Conservation (phyloP, 2,329 filamentous ascomycete genomes). For the Verticillium tricorpus region DNA sequence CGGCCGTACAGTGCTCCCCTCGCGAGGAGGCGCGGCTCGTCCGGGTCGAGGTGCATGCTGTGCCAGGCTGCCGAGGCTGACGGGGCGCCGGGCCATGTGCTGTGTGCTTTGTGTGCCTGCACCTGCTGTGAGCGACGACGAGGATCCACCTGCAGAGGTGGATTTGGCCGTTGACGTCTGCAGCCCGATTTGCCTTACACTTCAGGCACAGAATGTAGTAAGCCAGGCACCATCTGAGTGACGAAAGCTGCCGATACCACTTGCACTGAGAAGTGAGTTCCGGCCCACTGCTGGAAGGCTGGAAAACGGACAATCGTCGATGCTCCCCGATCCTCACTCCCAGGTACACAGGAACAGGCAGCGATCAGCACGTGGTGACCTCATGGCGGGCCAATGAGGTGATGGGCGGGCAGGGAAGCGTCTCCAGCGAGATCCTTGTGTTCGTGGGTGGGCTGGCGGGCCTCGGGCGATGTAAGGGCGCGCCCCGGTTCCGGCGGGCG, state of each 20-base stretch:
- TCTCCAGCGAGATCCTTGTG: background rate
- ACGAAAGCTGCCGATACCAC: background rate
- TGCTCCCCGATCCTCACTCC: background rate
- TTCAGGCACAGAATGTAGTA: background rate
- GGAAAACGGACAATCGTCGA: background rate
- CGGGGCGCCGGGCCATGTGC: background rate
- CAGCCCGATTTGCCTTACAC: background rate
- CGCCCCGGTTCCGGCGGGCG: background rate
- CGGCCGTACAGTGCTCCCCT: background rate
- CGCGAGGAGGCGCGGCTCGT: background rate
- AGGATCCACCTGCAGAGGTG: background rate
- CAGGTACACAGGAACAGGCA: background rate
- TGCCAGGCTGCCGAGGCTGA: background rate
- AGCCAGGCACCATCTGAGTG: background rate
- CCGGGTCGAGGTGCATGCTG: background rate
- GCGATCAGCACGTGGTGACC: background rate
- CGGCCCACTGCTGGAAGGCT: background rate
- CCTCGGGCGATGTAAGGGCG: too few species aligned
- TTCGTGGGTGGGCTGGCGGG: background rate
- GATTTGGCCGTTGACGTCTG: background rate
- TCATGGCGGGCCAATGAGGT: background rate
- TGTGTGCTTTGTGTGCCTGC: background rate
- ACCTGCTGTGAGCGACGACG: background rate
- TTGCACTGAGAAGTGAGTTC: background rate
- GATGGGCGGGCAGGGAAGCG: background rate